Evolutionary conservation across 1,284 basidiomycete species (phyloP), one percentile per base, ranked within the genome.

Genomic region (Schizophyllum amplum): DNA sequence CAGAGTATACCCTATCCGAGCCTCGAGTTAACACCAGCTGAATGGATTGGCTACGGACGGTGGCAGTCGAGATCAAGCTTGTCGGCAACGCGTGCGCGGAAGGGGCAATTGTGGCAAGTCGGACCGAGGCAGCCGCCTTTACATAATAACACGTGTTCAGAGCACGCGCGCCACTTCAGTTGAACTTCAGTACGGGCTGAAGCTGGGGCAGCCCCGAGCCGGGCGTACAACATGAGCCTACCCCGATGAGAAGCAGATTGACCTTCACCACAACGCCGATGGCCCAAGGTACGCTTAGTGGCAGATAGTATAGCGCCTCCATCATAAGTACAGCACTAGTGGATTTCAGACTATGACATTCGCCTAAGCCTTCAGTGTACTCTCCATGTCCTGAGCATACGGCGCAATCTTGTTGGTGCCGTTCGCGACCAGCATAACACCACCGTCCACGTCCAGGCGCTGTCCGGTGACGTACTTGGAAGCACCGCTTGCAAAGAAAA

Each of bases 331-430:
- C 17, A 42, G 13, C 11, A 33, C 13, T 2, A 42, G 7, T 9
- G 17, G 7, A 42, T 42, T 42, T 13, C 33, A 42, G 33, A 42
- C 17, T 42, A 9, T 2, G 33, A 42, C 33, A 42, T 9, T 42
- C 2, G 17, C 17, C 33, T 42, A 42, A 2, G 33, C 13, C 33
- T 42, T 42, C 33, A 42, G 7, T 17, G 33, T 42, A 17, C 33
- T 42, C 33, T 42, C 33, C 33, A 42, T 42, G 13, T 42, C 17
- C 33, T 9, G 17, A 9, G 33, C 33, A 17, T 42, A 54, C 20
- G 53, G 53, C 9, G 53, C 53, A n/a, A 54, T 54, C 33, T 54
- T 54, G n/a, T 54, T 54, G n/a, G 53, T 54, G 17, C 53, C 53
- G 46, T 54, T 54, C 53, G 53, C 53, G 7, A 54, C 53, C 46